Evolutionary conservation across 2,329 filamentous ascomycete species (phyloP).

Genomic region (Penicillium brasilianum): DNA sequence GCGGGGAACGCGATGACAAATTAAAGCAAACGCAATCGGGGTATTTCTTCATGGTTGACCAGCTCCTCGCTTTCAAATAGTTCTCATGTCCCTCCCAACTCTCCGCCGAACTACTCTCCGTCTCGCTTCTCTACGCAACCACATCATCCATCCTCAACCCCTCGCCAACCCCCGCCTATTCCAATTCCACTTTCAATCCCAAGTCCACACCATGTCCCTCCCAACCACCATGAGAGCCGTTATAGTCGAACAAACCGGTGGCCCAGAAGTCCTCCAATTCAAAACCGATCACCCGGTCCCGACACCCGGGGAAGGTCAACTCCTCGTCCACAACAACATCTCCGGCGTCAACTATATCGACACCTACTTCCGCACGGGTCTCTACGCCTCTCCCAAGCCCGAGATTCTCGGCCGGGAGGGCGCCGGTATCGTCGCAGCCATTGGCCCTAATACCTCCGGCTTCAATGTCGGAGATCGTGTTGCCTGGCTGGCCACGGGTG

Average conservation of each 20-base stretch:
- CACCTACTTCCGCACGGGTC: slow-evolving; percentile 84
- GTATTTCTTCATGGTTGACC: background rate
- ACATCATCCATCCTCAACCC: slow-evolving; percentile 13
- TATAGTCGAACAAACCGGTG: slow-evolving; percentile 73
- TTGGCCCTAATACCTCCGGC: slow-evolving; percentile 58
- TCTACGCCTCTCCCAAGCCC: slow-evolving; percentile 75
- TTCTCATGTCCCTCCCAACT: slow-evolving; percentile 22
- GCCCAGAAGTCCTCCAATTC: slow-evolving; percentile 72
- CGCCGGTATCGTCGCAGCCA: slow-evolving; percentile 70
- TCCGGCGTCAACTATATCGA: slow-evolving; percentile 90
- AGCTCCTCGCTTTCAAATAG: background rate
- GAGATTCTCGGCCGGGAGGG: slow-evolving; percentile 81
- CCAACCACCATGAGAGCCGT: slow-evolving; percentile 75
- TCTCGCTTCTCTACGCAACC: slow-evolving; percentile 22
- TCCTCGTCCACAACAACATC: slow-evolving; percentile 81
- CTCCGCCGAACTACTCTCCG: slow-evolving; percentile 22
- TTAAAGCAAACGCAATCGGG: background rate
- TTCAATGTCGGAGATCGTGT: slow-evolving; percentile 72
- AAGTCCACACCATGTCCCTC: slow-evolving; percentile 51
- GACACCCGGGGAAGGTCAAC: slow-evolving; percentile 67
- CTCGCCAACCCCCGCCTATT: background rate
- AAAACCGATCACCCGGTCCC: slow-evolving; percentile 75
- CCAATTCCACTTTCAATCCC: slow-evolving; percentile 23
- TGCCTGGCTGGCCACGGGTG: slow-evolving; percentile 65
- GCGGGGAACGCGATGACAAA: slow-evolving; percentile 15